Evolutionary conservation across 352 stramenopile genomes (phyloP), one percentile per base, ranked within the genome.

Genomic region (Pythium utonaiense): DNA sequence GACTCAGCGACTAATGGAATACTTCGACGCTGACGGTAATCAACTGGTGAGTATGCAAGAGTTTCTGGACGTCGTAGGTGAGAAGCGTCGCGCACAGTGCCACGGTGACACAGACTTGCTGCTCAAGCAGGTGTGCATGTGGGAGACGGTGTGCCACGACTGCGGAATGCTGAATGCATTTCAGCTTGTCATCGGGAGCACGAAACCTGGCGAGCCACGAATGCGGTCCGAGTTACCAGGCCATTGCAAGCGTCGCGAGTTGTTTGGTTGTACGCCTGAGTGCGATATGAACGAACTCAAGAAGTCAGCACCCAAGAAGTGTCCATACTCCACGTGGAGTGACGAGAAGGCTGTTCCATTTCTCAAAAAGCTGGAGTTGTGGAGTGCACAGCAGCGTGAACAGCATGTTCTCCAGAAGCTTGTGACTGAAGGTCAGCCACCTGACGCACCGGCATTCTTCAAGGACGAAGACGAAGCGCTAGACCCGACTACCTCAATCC

Each of bases 91-190:
- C 1, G 63, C 63, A 6, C 72, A 88, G 51, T 90, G 82, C 34
- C 83, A 86, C 27, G 86, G 86, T 17, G 84, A 93, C 62, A 92
- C 83, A 6, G 82, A 91, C 53, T 31, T 82, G 17, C 62, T 92
- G 21, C 73, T 95, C n/a, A 73, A 81, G 28, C 73, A 88, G 2
- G 86, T 94, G 47, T 97, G 90, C 67, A 88, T 93, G 71, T 97
- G 90, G 89, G 86, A 96, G 60, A 96, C 90, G 0, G 91, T 95
- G 3, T 97, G 90, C 61, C 87, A 93, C 55, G 84, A 91, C 51
- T 96, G 88, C 38, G 89, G 89, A 17, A 96, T 97, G 86, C 65
- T 93, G 22, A 93, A 95, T 45, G 90, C 86, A 28, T 97, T 95
- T 57, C 80, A 95, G 44, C 71, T 97, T 12, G 77, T 91, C 7